Base-by-base conservation (phyloP, 805 yeast genomes). In the Nakazawaea ishiwadae region DNA sequence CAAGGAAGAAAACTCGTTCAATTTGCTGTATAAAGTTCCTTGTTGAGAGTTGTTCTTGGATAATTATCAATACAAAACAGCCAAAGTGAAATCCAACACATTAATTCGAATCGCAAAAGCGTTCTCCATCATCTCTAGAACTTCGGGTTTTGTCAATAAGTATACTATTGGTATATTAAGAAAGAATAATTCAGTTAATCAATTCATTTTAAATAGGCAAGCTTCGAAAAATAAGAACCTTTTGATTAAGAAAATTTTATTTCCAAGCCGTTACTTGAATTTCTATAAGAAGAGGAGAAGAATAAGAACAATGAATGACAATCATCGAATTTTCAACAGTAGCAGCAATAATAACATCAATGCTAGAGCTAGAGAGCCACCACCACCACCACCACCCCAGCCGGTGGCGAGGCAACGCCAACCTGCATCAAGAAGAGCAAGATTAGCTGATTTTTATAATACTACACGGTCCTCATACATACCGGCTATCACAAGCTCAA, bases 381-480 rank as follows among this genome's bases (percentile, higher is more conserved):
- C 36, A n/a, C 26, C 31, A 6, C 24, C 35, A 17, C 8, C 26
- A 4, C 16, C 30, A 4, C 16, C 35, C 4, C 21, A 16, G 6
- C n/a, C 11, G 35, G 24, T 24, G 27, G 38, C 43, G 38, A 35
- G 36, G 44, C 44, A 28, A 29, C 39, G 35, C 35, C 35, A 31
- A 37, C 14, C 28, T 8, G 7, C 21, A 35, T 35, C 45, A 9
- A 36, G 17, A 30, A 63, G 75, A 31, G 69, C 63, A 44, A 63
- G 72, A 40, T 48, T 76, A n/a, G 46, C 65, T 29, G 75, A 70
- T 20, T 66, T 73, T 15, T 78, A 77, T 18, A 69, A 60, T 35
- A 63, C 71, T 11, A 73, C 82, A 5, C 63, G 71, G 48, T 78
- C 75, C 36, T 53, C 61, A 7, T 75, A 75, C 51, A 68, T 73